These are phyloP conservation scores for Gossypium trilobum DNA, from an alignment of 441 rosid species.

Conservation along the genomic window DNA sequence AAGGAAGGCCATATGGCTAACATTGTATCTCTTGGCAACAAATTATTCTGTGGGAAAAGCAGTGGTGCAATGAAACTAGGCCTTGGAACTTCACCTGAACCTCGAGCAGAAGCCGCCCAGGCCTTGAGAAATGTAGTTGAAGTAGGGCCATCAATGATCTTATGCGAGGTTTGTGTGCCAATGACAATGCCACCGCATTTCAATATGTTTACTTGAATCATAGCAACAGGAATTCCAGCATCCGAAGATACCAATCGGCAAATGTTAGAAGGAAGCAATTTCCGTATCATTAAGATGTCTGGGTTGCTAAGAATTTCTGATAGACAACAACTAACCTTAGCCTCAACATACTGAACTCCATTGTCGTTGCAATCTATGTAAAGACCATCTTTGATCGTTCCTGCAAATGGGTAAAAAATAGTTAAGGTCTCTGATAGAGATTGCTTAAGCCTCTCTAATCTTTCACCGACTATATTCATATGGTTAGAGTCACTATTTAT, in stretches of 20 bases:
- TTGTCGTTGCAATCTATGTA: constrained; percentile 40
- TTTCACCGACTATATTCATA: not conserved
- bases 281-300: constrained; percentile 19
- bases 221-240: constrained; percentile 26
- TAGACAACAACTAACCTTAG: constrained; percentile 23
- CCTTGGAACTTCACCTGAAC: not conserved
- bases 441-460: constrained; percentile 25
- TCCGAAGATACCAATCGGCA: not conserved
- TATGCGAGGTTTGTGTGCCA: constrained; percentile 44
- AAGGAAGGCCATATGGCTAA: constrained; percentile 21
- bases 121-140: constrained; percentile 32
- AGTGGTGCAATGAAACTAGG: constrained; percentile 27
- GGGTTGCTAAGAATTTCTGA: constrained; percentile 24
- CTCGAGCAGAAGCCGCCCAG: constrained; percentile 32
- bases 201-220: constrained; percentile 39
- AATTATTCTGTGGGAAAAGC: constrained; percentile 32
- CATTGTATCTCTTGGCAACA: constrained; percentile 18
- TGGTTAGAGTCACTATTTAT: constrained; percentile 6
- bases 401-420: constrained; percentile 40
- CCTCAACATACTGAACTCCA: constrained; percentile 35
- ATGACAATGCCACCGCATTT: constrained; percentile 40
- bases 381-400: constrained; percentile 34
- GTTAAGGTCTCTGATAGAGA: constrained; percentile 37
- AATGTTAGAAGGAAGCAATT: constrained; percentile 15
- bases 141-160: constrained; percentile 42